Evolutionary conservation across 139 green algal genomes (phyloP).

Genomic region (Eudorina sp.): DNA sequence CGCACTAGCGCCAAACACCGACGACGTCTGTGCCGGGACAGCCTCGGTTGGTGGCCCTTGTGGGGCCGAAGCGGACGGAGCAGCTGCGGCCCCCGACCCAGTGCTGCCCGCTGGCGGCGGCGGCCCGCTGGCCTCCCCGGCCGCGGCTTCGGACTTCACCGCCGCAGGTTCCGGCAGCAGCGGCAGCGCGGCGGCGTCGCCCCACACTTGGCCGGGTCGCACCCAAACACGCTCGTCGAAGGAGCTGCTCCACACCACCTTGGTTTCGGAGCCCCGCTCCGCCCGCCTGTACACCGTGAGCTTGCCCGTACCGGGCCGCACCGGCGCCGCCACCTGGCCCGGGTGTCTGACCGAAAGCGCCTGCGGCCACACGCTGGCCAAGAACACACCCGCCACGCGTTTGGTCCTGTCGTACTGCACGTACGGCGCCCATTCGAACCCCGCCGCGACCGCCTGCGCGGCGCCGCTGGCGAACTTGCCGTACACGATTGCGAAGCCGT

Average conservation of each 20-base stretch:
- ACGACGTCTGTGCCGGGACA: no score
- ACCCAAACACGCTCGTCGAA: not conserved
- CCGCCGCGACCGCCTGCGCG: not conserved
- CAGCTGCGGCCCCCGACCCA: no score
- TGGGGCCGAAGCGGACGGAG: no score
- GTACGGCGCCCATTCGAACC: not conserved
- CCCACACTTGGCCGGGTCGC: not conserved
- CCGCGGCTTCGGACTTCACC: no score
- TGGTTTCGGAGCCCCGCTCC: not conserved
- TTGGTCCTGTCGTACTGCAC: not conserved
- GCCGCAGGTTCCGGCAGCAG: no score
- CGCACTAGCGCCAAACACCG: no score
- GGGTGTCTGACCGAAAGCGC: not conserved
- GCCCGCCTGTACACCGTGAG: not conserved
- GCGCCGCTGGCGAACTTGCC: conserved; percentile 1
- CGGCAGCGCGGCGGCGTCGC: not conserved
- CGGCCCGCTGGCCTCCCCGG: no score
- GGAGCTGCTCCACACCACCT: not conserved
- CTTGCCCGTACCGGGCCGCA: not conserved
- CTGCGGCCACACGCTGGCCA: not conserved
- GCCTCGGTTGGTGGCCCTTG: no score
- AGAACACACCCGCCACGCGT: not conserved
- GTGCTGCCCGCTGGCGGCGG: no score
- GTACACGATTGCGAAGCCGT: not conserved
- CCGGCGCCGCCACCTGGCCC: not conserved